Percentiles rank a stretch among this genome's conserved stretches.
Conservation (phyloP, 2,329 filamentous ascomycete species). For the Acrodontium crateriforme region DNA sequence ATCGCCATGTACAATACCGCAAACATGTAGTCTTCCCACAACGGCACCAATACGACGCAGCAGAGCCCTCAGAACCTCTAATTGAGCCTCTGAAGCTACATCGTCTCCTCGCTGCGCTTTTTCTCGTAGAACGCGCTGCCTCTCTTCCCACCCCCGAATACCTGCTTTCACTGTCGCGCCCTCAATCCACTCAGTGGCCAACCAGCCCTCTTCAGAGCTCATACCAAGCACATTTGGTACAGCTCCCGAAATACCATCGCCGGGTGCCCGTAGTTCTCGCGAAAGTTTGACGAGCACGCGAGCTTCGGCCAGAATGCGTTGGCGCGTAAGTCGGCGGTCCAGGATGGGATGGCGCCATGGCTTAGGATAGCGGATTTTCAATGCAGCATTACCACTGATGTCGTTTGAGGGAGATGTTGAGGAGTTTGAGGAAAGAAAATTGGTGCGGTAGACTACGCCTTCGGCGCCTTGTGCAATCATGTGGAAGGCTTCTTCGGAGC, state of each 20-base stretch:
- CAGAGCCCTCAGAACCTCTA: constrained; percentile 17
- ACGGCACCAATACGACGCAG: constrained; percentile 22
- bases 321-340: constrained; percentile 72
- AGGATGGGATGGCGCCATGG: constrained; percentile 83
- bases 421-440: constrained; percentile 52
- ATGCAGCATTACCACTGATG: constrained; percentile 41
- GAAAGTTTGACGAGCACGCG: constrained; percentile 68
- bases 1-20: constrained; percentile 88
- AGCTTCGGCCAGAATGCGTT: constrained; percentile 79
- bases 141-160: constrained; percentile 35
- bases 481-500: constrained; percentile 41
- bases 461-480: constrained; percentile 92
- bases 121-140: neutral
- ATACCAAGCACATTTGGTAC: constrained; percentile 70
- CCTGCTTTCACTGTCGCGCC: constrained; percentile 54
- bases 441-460: constrained; percentile 80
- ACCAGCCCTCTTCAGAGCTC: constrained; percentile 51
- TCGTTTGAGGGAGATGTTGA: constrained; percentile 34
- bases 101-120: constrained; percentile 1
- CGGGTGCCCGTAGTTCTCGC: too few relatives aligned
- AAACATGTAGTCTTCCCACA: constrained; percentile 49
- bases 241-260: constrained; percentile 51
- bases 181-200: constrained; percentile 74
- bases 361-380: constrained; percentile 87
- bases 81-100: constrained; percentile 8